A percentile compares a stretch with the other conserved stretches of the same genome.
Evolutionary conservation across 2,329 filamentous ascomycete genomes (phyloP).

Genomic region (Colletotrichum simmondsii): DNA sequence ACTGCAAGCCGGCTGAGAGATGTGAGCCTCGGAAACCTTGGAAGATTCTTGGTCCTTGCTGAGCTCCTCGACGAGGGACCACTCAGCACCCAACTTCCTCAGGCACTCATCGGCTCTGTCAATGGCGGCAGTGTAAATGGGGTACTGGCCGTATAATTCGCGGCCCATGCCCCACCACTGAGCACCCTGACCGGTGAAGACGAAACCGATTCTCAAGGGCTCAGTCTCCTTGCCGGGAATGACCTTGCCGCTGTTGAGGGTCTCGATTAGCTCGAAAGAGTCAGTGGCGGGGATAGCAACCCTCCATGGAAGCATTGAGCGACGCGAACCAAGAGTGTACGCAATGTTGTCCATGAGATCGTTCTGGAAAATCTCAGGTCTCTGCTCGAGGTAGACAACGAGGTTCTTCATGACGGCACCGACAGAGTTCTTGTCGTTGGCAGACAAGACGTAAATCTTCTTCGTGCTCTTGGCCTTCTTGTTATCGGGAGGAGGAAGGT

Average conservation of each 20-base stretch:
- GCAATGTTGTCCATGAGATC: slow-evolving; percentile 47
- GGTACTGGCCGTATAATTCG: slow-evolving; percentile 43
- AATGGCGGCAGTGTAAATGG: slow-evolving; percentile 47
- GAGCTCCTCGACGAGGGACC: slow-evolving; percentile 51
- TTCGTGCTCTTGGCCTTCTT: slow-evolving; percentile 21
- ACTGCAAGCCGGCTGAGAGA: slow-evolving; percentile 57
- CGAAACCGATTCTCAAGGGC: slow-evolving; percentile 39
- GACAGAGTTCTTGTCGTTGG: slow-evolving; percentile 49
- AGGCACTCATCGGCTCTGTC: slow-evolving; percentile 46
- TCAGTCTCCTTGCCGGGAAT: slow-evolving; percentile 48
- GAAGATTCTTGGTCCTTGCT: slow-evolving; percentile 45
- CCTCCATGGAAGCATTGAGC: slow-evolving; percentile 30
- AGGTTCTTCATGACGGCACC: slow-evolving; percentile 44
- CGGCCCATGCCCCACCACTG: slow-evolving; percentile 40
- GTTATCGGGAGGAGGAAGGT: slow-evolving; percentile 2
- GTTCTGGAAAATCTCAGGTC: slow-evolving; percentile 54
- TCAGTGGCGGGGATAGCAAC: slow-evolving; percentile 42
- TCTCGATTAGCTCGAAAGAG: slow-evolving; percentile 35
- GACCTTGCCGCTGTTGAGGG: slow-evolving; percentile 50
- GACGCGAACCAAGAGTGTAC: slow-evolving; percentile 32
- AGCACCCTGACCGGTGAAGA: slow-evolving; percentile 44
- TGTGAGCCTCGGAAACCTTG: slow-evolving; percentile 49
- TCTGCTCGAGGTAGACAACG: slow-evolving; percentile 52
- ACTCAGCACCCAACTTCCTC: slow-evolving; percentile 46
- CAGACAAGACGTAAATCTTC: slow-evolving; percentile 56